Conservation (phyloP, 805 yeast species). For the Saturnispora sekii region DNA sequence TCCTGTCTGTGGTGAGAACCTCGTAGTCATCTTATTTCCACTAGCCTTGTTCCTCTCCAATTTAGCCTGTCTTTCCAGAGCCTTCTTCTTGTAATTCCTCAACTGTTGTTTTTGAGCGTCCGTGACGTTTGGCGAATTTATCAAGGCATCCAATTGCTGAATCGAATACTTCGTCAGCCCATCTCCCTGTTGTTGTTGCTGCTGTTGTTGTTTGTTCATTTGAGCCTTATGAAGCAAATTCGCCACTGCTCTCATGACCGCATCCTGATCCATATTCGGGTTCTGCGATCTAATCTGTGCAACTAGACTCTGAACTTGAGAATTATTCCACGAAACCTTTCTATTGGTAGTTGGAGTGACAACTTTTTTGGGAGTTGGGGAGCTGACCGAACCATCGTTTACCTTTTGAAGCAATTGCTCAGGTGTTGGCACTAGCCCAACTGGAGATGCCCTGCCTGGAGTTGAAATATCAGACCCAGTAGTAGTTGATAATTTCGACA, state of each 20-base stretch:
- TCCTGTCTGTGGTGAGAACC: slow-evolving; percentile 25
- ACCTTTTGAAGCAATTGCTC: slow-evolving; percentile 16
- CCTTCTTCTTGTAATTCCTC: slow-evolving; percentile 16
- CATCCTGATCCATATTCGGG: slow-evolving; percentile 52
- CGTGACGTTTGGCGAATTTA: slow-evolving; percentile 30
- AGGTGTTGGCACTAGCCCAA: slow-evolving; percentile 18
- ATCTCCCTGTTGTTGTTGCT: slow-evolving; percentile 11
- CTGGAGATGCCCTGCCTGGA: slow-evolving; percentile 1
- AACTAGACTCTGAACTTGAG: slow-evolving; percentile 57
- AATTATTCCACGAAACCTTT: slow-evolving; percentile 37
- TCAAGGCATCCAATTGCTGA: slow-evolving; percentile 21
- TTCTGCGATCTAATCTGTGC: slow-evolving; percentile 56
- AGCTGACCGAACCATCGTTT: slow-evolving; percentile 1
- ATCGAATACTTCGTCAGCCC: slow-evolving; percentile 14
- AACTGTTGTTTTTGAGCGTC: slow-evolving; percentile 37
- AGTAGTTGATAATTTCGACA: neutral
- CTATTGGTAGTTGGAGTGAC: slow-evolving; percentile 9
- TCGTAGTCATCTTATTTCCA: slow-evolving; percentile 16
- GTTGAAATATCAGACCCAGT: slow-evolving; percentile 2
- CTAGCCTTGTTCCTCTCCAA: slow-evolving; percentile 8
- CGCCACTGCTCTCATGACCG: slow-evolving; percentile 58
- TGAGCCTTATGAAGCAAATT: slow-evolving; percentile 51
- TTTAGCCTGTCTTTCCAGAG: slow-evolving; percentile 22
- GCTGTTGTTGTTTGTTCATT: slow-evolving; percentile 20
- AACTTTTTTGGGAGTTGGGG: slow-evolving; percentile 10